Conservation (phyloP, 805 yeast species). For the Yarrowia sp. region DNA sequence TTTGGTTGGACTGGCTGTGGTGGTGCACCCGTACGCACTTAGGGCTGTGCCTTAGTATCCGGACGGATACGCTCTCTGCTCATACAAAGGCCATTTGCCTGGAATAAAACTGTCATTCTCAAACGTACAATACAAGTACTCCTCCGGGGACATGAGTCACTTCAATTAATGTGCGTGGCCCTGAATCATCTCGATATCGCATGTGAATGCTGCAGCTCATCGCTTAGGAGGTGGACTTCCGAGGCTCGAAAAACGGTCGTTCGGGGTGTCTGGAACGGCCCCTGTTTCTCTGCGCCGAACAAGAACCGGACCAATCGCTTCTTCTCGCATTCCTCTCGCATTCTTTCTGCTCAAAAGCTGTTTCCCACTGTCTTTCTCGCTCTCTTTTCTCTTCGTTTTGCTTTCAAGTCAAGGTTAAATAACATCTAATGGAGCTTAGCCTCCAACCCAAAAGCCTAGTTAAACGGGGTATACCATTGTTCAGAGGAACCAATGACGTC, state of each 20-base stretch:
- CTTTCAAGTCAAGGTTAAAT: slow-evolving; percentile 14
- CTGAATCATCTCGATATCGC: neutral
- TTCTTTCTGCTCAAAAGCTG: neutral
- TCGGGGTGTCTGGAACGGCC: neutral
- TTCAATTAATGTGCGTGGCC: neutral
- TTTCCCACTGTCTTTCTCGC: neutral
- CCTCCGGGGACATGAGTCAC: neutral
- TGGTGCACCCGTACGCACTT: too few relatives aligned
- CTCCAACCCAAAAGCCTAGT: slow-evolving; percentile 3
- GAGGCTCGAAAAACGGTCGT: neutral
- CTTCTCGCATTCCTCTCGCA: neutral
- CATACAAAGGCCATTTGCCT: too few relatives aligned
- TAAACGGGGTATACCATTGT: neutral
- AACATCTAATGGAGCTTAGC: slow-evolving; percentile 6
- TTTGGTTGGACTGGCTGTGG: neutral
- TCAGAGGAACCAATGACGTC: neutral
- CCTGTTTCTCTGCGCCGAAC: neutral
- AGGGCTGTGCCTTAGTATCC: too few relatives aligned
- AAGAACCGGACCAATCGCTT: neutral
- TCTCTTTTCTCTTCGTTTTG: neutral
- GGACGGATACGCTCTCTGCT: too few relatives aligned
- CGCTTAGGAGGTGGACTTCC: neutral
- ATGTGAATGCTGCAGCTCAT: slow-evolving; percentile 13
- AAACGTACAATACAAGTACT: too few relatives aligned
- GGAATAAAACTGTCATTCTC: too few relatives aligned